phyloP scores from a whole-genome alignment of 352 stramenopile species.

The Discostella stelligera region DNA sequence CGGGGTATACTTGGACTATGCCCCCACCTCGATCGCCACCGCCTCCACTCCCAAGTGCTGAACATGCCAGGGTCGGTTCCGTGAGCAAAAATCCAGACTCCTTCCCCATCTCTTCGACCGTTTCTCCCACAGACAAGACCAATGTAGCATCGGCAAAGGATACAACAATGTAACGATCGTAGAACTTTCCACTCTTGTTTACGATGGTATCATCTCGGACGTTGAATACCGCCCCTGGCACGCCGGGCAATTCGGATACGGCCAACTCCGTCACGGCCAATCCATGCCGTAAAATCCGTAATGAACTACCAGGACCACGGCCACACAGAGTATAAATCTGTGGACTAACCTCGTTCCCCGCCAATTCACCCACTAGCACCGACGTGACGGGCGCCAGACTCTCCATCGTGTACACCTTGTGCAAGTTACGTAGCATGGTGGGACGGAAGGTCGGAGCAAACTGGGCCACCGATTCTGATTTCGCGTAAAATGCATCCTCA shows the following conservation, averaged over 20 bases:
- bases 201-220: constrained; percentile 82
- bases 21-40: constrained; percentile 61
- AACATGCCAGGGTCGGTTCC: constrained; percentile 92
- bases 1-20: constrained; percentile 94
- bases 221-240: constrained; percentile 94
- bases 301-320: constrained; percentile 88
- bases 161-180: constrained; percentile 95
- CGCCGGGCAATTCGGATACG: constrained; percentile 91
- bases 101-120: constrained; percentile 93
- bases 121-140: constrained; percentile 95
- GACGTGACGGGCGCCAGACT: constrained; percentile 93
- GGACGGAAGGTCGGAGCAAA: constrained; percentile 78
- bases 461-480: constrained; percentile 36
- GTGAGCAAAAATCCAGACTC: constrained; percentile 92
- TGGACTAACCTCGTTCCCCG: constrained; percentile 88
- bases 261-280: constrained; percentile 95
- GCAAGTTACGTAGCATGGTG: constrained; percentile 81
- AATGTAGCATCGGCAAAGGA: constrained; percentile 98
- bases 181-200: constrained; percentile 48
- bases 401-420: constrained; percentile 78
- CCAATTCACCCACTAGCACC: constrained; percentile 92
- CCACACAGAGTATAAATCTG: constrained; percentile 97
- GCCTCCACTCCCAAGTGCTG: constrained; percentile 89
- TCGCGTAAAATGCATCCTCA: constrained; percentile 32
- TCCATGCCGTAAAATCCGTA: constrained; percentile 94